Evolutionary conservation across 2,329 filamentous ascomycete genomes (phyloP), one percentile per base, ranked within the genome.

Genomic region (Neofusicoccum sp.): DNA sequence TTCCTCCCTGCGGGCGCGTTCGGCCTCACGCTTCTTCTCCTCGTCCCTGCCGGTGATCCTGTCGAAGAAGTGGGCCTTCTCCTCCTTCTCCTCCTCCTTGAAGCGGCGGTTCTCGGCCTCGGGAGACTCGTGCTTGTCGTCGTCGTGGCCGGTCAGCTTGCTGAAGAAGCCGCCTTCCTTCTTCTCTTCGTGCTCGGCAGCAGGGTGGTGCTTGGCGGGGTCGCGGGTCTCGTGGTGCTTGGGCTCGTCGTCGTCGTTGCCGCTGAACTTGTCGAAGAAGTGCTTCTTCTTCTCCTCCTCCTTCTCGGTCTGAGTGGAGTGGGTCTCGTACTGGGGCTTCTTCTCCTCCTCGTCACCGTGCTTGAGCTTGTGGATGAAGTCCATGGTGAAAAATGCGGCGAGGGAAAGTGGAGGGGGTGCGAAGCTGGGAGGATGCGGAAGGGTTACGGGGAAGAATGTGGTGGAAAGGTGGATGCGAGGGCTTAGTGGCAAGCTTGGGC

Each of bases 1-100:
- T 38, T 61, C 49, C 14, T 58, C 51, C 11, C 53, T 36, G 20
- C 58, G 58, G 24, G 16, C 48, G 12, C 41, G 49, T 36, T 61
- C 59, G 26, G 31, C 49, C 36, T 61, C 59, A 6, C 45, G 41
- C n/a, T 49, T 49, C 38, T 38, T 56, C 24, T 56, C 51, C 43
- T 57, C 59, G n/a, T 45, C 59, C 31, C 57, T 61, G n/a, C 59
- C 59, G 12, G 59, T 61, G 11, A 61, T 26, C n/a, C 30, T 44
- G 43, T 61, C 59, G 26, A 61, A 48, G 43, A 61, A 61, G 49
- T 31, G 47, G 41, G 49, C 49, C 51, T 61, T 61, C 41, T 56
- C 51, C n/a, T 61, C 41, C 41, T 56, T 53, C 30, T 47, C 59
- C 6, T 61, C 59, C 24, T 56, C 49, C n/a, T 61, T 45, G 59